A percentile compares a stretch with the other conserved stretches of the same genome.
Conservation (phyloP, 176 grass and related monocot genomes). For the Sorghum bicolor region Sorghum_bicolor_NCBIv3 NC_012878.2:49824001-49824500, state of each 20-base stretch:
- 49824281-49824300: background rate
- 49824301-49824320: background rate
- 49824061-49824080: background rate
- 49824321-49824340: background rate
- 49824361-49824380: background rate
- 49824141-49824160: background rate
- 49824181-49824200: background rate
- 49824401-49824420: conserved; percentile 9
- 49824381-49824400: conserved; percentile 10
- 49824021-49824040: background rate
- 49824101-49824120: conserved; percentile 27
- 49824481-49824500: background rate
- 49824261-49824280: background rate
- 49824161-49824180: background rate
- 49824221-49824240: conserved; percentile 11
- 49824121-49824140: conserved; percentile 19
- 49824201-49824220: background rate
- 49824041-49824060: background rate
- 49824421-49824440: conserved; percentile 22
- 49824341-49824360: background rate
- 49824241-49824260: background rate
- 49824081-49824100: background rate
- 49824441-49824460: background rate
- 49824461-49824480: background rate
- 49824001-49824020: background rate